Conservation (phyloP, 225 moss, liverwort and hornwort genomes). For the Neckera pumila region DNA sequence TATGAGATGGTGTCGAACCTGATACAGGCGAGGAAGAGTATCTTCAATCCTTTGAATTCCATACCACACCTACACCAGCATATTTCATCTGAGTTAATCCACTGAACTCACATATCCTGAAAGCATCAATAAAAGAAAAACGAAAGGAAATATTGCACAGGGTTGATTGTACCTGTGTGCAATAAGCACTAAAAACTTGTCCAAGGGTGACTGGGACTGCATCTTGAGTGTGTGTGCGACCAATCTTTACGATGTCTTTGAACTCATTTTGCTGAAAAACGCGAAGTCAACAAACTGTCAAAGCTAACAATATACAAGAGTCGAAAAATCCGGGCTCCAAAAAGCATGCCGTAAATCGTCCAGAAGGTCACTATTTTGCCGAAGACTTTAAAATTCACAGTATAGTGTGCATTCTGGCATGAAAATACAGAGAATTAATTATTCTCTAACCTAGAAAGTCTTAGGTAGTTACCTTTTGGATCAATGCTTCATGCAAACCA, state of each 20-base stretch:
- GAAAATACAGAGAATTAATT: not conserved
- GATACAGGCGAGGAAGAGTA: slow-evolving; percentile 51
- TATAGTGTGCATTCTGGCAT: not conserved
- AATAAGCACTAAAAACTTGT: slow-evolving; percentile 87
- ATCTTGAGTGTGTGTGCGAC: slow-evolving; percentile 96
- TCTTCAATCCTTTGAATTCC: slow-evolving; percentile 48
- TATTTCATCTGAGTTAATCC: slow-evolving; percentile 11
- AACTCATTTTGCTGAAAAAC: slow-evolving; percentile 64
- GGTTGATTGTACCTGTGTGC: slow-evolving; percentile 59
- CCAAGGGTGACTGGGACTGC: slow-evolving; percentile 88
- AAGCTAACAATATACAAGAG: not conserved
- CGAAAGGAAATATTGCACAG: not conserved
- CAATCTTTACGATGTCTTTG: slow-evolving; percentile 87
- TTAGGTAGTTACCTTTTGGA: slow-evolving; percentile 43
- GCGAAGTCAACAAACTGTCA: slow-evolving; percentile 1
- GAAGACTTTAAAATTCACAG: not conserved
- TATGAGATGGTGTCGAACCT: slow-evolving; percentile 3
- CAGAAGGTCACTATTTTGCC: not conserved
- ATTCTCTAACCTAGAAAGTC: not conserved
- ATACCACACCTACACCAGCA: slow-evolving; percentile 30
- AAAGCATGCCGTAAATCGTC: not conserved
- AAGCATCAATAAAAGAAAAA: not conserved
- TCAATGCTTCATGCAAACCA: slow-evolving; percentile 61
- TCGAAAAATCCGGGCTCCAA: not conserved
- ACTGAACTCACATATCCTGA: not conserved